phyloP scores from a whole-genome alignment of 495 filamentous ascomycete genomes.

The Aspergillus cavernicola region DNA sequence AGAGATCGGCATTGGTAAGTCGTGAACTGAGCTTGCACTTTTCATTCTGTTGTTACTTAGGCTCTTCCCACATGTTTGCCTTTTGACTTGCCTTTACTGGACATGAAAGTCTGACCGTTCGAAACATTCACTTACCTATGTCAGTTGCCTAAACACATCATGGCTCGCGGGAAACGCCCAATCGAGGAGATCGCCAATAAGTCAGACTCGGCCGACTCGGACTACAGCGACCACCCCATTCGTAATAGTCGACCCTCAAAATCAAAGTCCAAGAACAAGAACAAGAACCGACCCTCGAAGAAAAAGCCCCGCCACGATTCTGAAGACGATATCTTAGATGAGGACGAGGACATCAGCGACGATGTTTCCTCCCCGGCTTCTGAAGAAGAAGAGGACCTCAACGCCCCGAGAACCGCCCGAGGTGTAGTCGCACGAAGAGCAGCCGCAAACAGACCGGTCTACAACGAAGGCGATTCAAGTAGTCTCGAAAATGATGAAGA shows the following conservation, averaged over 20 bases:
- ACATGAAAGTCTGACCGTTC: too few species aligned
- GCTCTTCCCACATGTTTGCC: too few species aligned
- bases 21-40: neutral
- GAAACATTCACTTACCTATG: neutral
- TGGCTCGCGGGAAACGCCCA: constrained; percentile 61
- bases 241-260: constrained; percentile 36
- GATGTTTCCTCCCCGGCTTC: constrained; percentile 56
- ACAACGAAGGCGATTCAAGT: constrained; percentile 28
- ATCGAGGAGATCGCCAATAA: constrained; percentile 72
- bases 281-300: constrained; percentile 41
- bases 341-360: constrained; percentile 58
- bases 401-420: constrained; percentile 60
- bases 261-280: constrained; percentile 41
- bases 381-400: constrained; percentile 59
- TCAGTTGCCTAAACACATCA: constrained; percentile 32
- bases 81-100: too few species aligned
- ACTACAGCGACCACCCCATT: constrained; percentile 54
- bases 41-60: neutral
- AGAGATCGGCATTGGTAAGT: neutral
- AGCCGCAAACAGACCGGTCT: constrained; percentile 44
- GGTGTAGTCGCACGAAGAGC: constrained; percentile 67
- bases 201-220: constrained; percentile 80
- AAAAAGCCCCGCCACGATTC: constrained; percentile 55
- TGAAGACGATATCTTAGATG: constrained; percentile 61
- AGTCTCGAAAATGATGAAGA: constrained; percentile 36